Evolutionary conservation across 345 rosid species (phyloP).

Genomic region (Hypericum androsaemum): DNA sequence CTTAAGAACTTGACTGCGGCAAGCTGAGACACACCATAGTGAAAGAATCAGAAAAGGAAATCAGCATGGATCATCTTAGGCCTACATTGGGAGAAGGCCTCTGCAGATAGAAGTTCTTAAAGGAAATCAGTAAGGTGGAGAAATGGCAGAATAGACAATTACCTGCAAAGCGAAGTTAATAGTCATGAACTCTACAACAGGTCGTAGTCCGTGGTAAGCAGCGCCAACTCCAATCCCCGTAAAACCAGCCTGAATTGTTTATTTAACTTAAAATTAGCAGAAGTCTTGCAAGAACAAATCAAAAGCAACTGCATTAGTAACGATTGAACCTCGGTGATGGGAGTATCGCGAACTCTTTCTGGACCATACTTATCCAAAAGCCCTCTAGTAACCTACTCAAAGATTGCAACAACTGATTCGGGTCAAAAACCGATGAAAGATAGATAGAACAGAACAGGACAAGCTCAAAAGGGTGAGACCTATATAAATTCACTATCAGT

Average conservation of each 20-base stretch:
- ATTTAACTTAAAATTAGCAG: neutral
- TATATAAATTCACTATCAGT: neutral
- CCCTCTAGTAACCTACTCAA: conserved; percentile 56
- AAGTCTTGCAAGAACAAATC: neutral
- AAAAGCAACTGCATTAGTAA: neutral
- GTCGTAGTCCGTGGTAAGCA: conserved; percentile 79
- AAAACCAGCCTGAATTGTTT: conserved; percentile 66
- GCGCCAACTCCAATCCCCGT: conserved; percentile 97
- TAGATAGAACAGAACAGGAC: neutral
- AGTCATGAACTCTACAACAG: conserved; percentile 88
- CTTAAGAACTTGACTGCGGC: too few species aligned
- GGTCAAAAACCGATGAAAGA: neutral
- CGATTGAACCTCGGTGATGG: conserved; percentile 67
- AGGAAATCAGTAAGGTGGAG: too few species aligned
- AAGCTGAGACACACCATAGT: too few species aligned
- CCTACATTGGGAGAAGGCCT: too few species aligned
- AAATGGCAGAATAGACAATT: conserved; percentile 6
- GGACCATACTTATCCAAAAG: conserved; percentile 87
- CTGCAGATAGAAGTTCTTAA: too few species aligned
- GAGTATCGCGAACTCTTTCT: conserved; percentile 88
- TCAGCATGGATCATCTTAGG: too few species aligned
- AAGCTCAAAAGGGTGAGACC: neutral
- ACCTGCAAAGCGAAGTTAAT: conserved; percentile 97
- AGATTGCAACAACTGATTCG: conserved; percentile 10
- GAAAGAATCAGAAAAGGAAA: too few species aligned